phyloP scores from a whole-genome alignment of 139 green algal genomes.

The Auxenochlorella pyrenoidosa region DNA sequence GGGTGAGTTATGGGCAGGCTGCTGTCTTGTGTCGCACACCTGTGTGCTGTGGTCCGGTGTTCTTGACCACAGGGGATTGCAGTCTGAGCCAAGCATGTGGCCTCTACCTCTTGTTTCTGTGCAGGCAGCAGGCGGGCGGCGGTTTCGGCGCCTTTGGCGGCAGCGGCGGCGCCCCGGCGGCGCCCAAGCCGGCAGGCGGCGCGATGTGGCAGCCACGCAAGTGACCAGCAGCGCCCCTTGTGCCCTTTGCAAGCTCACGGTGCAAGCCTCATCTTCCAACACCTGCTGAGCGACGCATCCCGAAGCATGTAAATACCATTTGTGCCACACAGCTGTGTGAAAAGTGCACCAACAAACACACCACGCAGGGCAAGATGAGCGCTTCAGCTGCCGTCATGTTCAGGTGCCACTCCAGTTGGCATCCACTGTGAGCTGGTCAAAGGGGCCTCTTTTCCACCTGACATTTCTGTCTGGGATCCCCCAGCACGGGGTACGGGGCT shows the following conservation, averaged over 20 bases:
- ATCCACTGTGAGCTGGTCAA: neutral
- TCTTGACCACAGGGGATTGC: neutral
- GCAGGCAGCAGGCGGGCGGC: conserved; percentile 16
- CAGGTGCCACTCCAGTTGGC: too few species aligned
- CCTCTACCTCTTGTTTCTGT: neutral
- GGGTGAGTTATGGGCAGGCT: neutral
- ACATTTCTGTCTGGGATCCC: too few species aligned
- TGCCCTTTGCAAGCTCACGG: neutral
- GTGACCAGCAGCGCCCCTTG: neutral
- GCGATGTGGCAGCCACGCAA: conserved; percentile 35
- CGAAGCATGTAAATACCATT: neutral
- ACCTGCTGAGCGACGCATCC: neutral
- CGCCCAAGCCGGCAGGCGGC: conserved; percentile 32
- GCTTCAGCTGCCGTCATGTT: too few species aligned
- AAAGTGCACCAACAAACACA: neutral
- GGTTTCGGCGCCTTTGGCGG: conserved; percentile 34
- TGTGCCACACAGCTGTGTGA: neutral
- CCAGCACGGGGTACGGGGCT: too few species aligned
- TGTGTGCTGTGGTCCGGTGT: too few species aligned
- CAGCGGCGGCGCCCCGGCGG: neutral
- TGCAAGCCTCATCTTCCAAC: neutral
- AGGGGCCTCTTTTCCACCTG: too few species aligned
- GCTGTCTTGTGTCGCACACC: neutral
- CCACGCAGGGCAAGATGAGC: neutral
- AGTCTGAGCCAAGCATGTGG: neutral